Evolutionary conservation across 257 asterid genomes (phyloP).

Genomic region (Euphrasia confusa): DNA sequence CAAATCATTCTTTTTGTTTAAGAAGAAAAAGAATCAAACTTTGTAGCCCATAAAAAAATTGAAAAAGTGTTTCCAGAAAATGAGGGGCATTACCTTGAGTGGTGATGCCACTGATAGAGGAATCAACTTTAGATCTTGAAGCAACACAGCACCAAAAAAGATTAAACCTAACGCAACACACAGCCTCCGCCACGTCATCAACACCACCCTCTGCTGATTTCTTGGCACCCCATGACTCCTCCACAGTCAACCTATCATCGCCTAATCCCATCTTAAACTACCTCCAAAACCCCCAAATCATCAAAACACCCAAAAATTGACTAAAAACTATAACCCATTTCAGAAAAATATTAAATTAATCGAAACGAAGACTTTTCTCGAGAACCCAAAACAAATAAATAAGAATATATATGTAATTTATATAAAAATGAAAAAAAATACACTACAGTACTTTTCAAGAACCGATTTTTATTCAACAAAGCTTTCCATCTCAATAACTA

Average conservation of each 20-base stretch:
- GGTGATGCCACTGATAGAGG: slow-evolving; percentile 49
- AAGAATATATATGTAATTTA: too few species aligned
- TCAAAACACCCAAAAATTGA: slow-evolving; percentile 20
- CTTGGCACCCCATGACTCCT: slow-evolving; percentile 49
- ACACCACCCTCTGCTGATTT: slow-evolving; percentile 40
- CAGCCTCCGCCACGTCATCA: slow-evolving; percentile 32
- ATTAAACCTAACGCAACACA: slow-evolving; percentile 52
- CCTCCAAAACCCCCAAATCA: slow-evolving; percentile 29
- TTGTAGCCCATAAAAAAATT: too few species aligned
- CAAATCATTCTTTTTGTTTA: background rate
- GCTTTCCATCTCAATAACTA: background rate
- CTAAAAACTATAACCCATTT: slow-evolving; percentile 25
- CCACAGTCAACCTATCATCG: slow-evolving; percentile 35
- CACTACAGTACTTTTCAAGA: slow-evolving; percentile 25
- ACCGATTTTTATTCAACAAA: slow-evolving; percentile 23
- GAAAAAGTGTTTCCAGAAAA: background rate
- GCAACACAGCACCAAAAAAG: slow-evolving; percentile 47
- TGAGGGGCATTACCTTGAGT: slow-evolving; percentile 39
- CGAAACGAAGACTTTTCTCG: background rate
- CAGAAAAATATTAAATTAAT: slow-evolving; percentile 24
- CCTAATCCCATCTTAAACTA: slow-evolving; percentile 44
- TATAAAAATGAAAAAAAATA: background rate
- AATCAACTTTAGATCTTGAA: slow-evolving; percentile 71
- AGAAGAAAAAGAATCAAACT: too few species aligned
- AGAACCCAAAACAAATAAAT: too few species aligned